phyloP scores from a whole-genome alignment of 345 rosid genomes.

The Psidium guajava region DNA sequence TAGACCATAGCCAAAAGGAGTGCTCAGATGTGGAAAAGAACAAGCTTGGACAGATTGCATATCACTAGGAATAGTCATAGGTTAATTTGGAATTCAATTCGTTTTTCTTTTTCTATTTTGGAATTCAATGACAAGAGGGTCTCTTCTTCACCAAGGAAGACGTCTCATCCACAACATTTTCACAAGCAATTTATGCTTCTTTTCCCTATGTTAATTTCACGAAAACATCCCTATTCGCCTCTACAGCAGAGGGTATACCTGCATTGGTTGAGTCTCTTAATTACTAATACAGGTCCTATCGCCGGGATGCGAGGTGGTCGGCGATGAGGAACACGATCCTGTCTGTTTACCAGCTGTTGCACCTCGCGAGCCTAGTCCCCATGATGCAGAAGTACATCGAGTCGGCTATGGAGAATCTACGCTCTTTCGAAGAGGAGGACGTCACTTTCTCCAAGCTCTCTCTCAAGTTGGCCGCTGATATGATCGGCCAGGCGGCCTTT shows the following conservation, averaged over 20 bases:
- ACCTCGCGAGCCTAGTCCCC: conserved; percentile 64
- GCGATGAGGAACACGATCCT: conserved; percentile 77
- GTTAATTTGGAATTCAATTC: neutral
- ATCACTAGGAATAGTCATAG: neutral
- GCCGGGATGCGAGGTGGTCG: conserved; percentile 20
- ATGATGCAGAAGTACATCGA: conserved; percentile 63
- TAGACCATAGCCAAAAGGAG: neutral
- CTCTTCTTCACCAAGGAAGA: conserved; percentile 76
- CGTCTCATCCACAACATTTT: neutral
- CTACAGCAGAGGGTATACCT: too few species aligned
- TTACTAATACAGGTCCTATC: neutral
- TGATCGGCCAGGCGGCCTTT: conserved; percentile 83
- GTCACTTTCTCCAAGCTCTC: conserved; percentile 56
- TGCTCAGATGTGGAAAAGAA: neutral
- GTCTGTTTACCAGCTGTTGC: conserved; percentile 83
- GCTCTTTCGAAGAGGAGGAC: conserved; percentile 25
- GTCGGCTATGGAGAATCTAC: conserved; percentile 44
- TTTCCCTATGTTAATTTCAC: too few species aligned
- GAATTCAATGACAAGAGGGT: conserved; percentile 23
- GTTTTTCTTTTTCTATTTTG: neutral
- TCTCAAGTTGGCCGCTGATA: conserved; percentile 73
- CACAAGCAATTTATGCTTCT: neutral
- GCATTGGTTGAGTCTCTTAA: neutral
- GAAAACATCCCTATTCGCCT: neutral
- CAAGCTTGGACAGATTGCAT: neutral